Evolutionary conservation across 371 early-diverging fungal genomes (phyloP).

Genomic region (Syncephalis fuscata): DNA sequence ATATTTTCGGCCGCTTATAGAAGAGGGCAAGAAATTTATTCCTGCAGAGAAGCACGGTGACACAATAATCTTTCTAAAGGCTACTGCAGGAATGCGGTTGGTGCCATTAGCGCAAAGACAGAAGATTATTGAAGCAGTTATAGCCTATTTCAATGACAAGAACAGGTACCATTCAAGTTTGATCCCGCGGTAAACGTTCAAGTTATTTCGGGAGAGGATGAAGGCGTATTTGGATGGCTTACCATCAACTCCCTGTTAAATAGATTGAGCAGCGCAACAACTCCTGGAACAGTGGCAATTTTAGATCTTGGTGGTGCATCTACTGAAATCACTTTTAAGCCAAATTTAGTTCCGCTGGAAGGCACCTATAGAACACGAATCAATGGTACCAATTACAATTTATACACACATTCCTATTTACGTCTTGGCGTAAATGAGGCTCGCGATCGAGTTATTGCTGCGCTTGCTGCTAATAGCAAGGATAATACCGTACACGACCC

Average conservation of each 20-base stretch:
- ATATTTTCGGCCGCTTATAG: neutral
- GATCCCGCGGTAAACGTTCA: conserved; percentile 2
- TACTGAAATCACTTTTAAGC: conserved; percentile 4
- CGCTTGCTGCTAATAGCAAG: neutral
- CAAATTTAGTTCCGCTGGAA: neutral
- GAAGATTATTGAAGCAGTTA: neutral
- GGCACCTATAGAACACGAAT: neutral
- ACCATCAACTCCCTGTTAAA: neutral
- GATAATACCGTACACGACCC: neutral
- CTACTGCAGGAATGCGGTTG: conserved; percentile 2
- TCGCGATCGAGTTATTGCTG: neutral
- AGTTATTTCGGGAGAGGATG: conserved; percentile 4
- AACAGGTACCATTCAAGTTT: conserved; percentile 1
- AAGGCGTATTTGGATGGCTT: conserved; percentile 5
- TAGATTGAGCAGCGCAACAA: neutral
- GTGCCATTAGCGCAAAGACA: neutral
- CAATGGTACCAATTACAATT: neutral
- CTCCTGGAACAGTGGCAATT: neutral
- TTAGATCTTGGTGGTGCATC: conserved; percentile 5
- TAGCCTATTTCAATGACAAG: neutral
- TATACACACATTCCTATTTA: conserved; percentile 3
- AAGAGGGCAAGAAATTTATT: neutral
- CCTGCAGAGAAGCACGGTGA: neutral
- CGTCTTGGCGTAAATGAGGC: conserved; percentile 4
- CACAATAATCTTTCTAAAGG: neutral